These are phyloP conservation scores for Cyberlindnera samutprakarnensis DNA, from an alignment of 805 yeast genomes.

Conservation along the genomic window DNA sequence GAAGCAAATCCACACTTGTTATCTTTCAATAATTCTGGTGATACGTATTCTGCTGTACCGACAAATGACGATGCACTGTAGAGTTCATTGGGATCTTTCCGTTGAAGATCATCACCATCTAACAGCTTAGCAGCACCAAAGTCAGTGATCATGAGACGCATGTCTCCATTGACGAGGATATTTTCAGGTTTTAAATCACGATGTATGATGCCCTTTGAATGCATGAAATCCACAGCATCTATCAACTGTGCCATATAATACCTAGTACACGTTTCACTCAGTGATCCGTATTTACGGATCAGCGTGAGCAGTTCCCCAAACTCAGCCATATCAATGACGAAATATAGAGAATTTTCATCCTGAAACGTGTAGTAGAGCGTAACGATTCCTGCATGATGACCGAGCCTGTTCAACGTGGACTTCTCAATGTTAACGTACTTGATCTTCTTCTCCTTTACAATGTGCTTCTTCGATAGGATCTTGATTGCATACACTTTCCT, in stretches of 20 bases:
- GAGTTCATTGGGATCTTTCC: constrained; percentile 3
- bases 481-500: constrained; percentile 82
- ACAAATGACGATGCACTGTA: constrained; percentile 61
- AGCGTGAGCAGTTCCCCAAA: constrained; percentile 88
- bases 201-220: constrained; percentile 83
- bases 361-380: constrained; percentile 91
- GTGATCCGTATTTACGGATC: constrained; percentile 68
- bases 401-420: constrained; percentile 77
- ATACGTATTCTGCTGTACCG: constrained; percentile 95
- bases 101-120: constrained; percentile 22
- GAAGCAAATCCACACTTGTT: constrained; percentile 82
- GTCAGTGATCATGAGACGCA: constrained; percentile 88
- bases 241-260: constrained; percentile 82
- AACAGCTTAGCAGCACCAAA: constrained; percentile 94
- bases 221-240: constrained; percentile 89
- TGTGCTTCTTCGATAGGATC: constrained; percentile 85
- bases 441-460: constrained; percentile 88
- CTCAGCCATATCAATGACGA: constrained; percentile 89
- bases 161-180: constrained; percentile 74
- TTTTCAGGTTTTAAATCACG: constrained; percentile 95
- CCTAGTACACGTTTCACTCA: constrained; percentile 65
- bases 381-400: constrained; percentile 92
- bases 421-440: constrained; percentile 96
- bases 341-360: constrained; percentile 79
- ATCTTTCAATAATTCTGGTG: constrained; percentile 84